phyloP scores from a whole-genome alignment of 2,329 filamentous ascomycete genomes.

The Pseudogymnoascus sp. region DNA sequence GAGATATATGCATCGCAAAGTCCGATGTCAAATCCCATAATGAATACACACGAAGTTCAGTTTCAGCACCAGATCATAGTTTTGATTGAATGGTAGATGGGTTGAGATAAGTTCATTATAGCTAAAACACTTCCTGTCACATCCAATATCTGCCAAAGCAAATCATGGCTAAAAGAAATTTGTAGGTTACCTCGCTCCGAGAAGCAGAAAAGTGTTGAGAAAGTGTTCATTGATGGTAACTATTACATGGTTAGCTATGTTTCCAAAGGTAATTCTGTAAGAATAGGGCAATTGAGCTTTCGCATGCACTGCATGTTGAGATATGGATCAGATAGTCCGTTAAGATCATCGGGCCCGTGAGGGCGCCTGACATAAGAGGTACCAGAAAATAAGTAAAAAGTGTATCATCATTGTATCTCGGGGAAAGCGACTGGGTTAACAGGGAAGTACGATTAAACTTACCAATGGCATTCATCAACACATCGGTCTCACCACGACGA shows the following conservation, averaged over 20 bases:
- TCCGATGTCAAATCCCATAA: neutral
- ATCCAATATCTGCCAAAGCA: no score
- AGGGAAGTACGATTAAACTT: neutral
- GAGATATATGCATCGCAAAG: neutral
- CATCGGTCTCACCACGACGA: neutral
- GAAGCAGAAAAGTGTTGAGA: neutral
- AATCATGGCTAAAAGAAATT: neutral
- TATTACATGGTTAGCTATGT: conserved; percentile 5
- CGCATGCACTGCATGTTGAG: conserved; percentile 10
- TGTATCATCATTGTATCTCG: conserved; percentile 62
- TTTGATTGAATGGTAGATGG: neutral
- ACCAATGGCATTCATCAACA: neutral
- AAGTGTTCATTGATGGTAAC: neutral
- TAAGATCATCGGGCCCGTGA: conserved; percentile 68
- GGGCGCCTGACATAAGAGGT: conserved; percentile 88
- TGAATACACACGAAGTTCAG: neutral
- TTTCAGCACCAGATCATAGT: neutral
- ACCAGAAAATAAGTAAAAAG: conserved; percentile 72
- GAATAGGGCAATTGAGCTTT: conserved; percentile 1
- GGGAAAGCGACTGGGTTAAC: neutral
- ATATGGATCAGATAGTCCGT: conserved; percentile 67
- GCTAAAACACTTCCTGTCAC: neutral
- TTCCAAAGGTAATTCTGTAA: neutral
- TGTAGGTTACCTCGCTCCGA: neutral
- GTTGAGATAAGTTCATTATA: neutral